A percentile compares a stretch with the other conserved stretches of the same genome.
Conservation (phyloP, 2,329 filamentous ascomycete genomes). For the Zymoseptoria ardabiliae region DNA sequence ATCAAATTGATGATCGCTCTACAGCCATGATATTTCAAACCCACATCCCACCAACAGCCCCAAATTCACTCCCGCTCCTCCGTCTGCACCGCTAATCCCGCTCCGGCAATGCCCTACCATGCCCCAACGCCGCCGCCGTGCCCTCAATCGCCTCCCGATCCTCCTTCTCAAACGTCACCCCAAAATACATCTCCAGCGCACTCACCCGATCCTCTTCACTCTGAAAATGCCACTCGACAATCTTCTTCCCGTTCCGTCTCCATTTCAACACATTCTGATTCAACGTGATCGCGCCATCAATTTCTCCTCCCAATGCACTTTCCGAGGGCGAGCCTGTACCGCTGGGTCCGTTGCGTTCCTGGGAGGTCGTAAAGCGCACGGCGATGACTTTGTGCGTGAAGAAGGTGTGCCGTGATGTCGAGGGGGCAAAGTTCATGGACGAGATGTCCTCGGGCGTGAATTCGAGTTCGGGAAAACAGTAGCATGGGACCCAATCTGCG, state of each 20-base stretch:
- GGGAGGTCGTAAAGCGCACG: conserved; percentile 26
- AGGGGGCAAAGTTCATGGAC: conserved; percentile 52
- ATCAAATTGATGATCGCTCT: not conserved
- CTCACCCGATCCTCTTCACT: conserved; percentile 37
- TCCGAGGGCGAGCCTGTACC: conserved; percentile 12
- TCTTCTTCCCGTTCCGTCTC: conserved; percentile 28
- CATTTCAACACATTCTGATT: conserved; percentile 23
- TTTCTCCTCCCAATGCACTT: conserved; percentile 13
- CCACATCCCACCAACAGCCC: not conserved
- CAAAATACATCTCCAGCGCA: conserved; percentile 41
- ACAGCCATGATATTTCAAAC: not conserved
- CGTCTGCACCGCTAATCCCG: conserved; percentile 2
- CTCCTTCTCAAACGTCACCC: conserved; percentile 34
- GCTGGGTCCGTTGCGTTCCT: conserved; percentile 10
- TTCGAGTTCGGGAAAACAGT: conserved; percentile 59
- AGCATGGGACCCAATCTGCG: conserved; percentile 51
- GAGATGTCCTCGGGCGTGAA: conserved; percentile 55
- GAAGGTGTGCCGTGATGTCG: conserved; percentile 41
- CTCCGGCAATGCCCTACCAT: conserved; percentile 3
- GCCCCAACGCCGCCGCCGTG: conserved; percentile 15
- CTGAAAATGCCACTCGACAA: conserved; percentile 34
- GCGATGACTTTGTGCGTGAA: conserved; percentile 52
- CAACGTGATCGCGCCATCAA: conserved; percentile 20
- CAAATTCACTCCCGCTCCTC: not conserved
- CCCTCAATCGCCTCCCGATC: conserved; percentile 35